Evolutionary conservation across 441 rosid species (phyloP).

Genomic region (Corymbia citriodora): DNA sequence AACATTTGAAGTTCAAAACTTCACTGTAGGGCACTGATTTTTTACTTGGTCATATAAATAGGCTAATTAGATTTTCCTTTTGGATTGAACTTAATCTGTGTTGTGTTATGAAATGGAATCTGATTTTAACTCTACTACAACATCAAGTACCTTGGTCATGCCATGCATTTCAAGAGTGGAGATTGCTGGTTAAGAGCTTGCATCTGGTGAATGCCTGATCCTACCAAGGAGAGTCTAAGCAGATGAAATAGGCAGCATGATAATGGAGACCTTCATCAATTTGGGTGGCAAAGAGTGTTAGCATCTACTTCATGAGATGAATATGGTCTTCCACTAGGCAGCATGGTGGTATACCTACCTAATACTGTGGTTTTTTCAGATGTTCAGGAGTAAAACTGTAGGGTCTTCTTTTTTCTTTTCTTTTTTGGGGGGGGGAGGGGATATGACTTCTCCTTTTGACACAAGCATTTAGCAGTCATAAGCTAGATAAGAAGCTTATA

Average conservation of each 20-base stretch:
- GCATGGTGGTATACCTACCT: not conserved
- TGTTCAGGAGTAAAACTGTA: not conserved
- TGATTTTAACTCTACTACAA: not conserved
- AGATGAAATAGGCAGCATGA: not conserved
- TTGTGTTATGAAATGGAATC: not conserved
- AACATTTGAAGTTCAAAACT: not conserved
- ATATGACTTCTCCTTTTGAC: not conserved
- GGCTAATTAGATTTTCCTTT: not conserved
- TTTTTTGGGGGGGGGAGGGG: not conserved
- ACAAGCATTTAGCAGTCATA: not conserved
- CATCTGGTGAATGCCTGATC: not conserved
- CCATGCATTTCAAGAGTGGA: not conserved
- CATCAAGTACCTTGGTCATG: not conserved
- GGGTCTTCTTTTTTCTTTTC: not conserved
- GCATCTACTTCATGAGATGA: not conserved
- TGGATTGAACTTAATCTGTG: not conserved
- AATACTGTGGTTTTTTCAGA: not conserved
- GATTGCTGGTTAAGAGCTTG: not conserved
- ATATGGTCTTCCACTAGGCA: not conserved
- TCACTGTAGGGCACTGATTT: not conserved
- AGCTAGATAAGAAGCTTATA: not conserved
- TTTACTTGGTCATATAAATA: not conserved
- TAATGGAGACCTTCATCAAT: not conserved
- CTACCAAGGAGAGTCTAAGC: not conserved
- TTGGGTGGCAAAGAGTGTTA: not conserved